Evolutionary conservation across 1,284 basidiomycete genomes (phyloP).

Genomic region (Cutaneotrichosporon arboriforme): DNA sequence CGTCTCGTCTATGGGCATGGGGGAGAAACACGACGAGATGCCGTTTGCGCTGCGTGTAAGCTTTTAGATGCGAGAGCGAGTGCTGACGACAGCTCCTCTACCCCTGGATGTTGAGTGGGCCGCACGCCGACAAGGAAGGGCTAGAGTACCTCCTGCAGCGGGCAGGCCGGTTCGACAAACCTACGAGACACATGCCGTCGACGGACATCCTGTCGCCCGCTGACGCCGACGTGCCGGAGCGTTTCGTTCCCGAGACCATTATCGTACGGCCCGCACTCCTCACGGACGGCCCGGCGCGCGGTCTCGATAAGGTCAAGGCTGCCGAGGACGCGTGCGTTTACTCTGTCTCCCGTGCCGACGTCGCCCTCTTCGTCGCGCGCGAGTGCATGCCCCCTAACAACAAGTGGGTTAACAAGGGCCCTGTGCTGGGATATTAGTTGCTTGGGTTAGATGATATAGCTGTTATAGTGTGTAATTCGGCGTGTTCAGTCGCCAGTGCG

Average conservation of each 20-base stretch:
- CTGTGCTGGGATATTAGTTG: constrained; percentile 26
- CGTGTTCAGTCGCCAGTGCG: too few relatives aligned
- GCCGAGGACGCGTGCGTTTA: constrained; percentile 16
- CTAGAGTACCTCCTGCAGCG: constrained; percentile 27
- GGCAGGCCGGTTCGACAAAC: constrained; percentile 6
- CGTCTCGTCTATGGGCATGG: constrained; percentile 31
- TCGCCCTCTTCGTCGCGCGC: constrained; percentile 19
- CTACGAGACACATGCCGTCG: not conserved
- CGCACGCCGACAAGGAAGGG: constrained; percentile 30
- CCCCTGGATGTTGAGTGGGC: constrained; percentile 17
- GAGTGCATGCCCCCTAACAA: constrained; percentile 17
- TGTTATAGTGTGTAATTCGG: too few relatives aligned
- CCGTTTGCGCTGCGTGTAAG: constrained; percentile 23
- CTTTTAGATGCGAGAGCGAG: too few relatives aligned
- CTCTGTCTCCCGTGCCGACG: constrained; percentile 19
- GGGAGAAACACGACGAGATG: constrained; percentile 22
- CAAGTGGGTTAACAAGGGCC: constrained; percentile 26
- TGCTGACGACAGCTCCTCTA: constrained; percentile 20
- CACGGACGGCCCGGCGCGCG: constrained; percentile 13
- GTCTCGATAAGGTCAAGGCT: constrained; percentile 5
- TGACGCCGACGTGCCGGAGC: not conserved
- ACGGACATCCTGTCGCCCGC: constrained; percentile 8
- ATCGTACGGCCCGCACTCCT: constrained; percentile 26
- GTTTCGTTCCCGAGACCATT: constrained; percentile 23
- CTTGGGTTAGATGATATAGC: not conserved